phyloP scores from a whole-genome alignment of 2,329 filamentous ascomycete species.

The Colletotrichum destructivum region DNA sequence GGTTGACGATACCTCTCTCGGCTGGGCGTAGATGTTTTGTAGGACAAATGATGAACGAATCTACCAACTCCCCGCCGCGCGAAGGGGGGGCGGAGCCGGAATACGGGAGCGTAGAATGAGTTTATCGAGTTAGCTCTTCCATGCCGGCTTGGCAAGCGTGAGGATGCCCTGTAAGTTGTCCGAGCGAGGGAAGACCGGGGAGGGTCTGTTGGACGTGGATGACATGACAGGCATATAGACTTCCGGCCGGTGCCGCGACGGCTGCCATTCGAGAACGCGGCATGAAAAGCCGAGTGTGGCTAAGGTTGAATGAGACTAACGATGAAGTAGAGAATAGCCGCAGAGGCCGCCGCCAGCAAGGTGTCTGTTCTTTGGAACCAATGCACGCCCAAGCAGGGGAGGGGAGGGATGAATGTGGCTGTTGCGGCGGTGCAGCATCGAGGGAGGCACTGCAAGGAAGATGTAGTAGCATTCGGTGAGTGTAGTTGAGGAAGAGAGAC shows the following conservation, averaged over 20 bases:
- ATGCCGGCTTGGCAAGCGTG: neutral
- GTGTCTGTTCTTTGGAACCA: neutral
- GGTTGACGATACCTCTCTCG: neutral
- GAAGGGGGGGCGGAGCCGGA: too few relatives aligned
- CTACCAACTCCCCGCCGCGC: too few relatives aligned
- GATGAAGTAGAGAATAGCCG: neutral
- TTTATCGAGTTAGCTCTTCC: neutral
- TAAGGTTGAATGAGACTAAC: neutral
- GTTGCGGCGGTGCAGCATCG: constrained; percentile 4
- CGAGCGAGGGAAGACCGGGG: neutral
- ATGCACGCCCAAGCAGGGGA: neutral
- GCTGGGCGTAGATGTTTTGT: neutral
- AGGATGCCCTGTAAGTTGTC: too few relatives aligned
- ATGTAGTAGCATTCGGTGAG: neutral
- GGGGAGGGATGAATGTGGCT: constrained; percentile 8
- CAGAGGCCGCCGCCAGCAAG: constrained; percentile 12
- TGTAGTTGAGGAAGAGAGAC: neutral
- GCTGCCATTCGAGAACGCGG: neutral
- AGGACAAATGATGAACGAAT: neutral
- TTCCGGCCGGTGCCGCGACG: neutral
- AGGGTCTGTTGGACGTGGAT: neutral
- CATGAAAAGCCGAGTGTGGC: neutral
- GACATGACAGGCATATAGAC: constrained; percentile 15
- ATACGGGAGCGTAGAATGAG: neutral
- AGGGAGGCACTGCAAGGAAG: neutral